These are phyloP conservation scores for Salix suchowensis DNA, from an alignment of 345 rosid genomes.

Conservation along the genomic window DNA sequence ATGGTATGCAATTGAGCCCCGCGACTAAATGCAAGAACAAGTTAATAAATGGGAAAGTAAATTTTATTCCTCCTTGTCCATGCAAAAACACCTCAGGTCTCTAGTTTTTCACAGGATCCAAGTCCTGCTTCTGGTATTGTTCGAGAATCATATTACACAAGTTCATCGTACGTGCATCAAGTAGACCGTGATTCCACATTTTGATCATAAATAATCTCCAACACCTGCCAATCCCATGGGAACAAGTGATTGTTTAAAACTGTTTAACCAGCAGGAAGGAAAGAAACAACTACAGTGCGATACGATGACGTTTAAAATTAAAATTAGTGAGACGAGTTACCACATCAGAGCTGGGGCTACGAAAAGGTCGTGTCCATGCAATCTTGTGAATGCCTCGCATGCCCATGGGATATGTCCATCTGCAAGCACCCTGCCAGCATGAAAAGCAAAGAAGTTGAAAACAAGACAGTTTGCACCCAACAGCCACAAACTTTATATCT, in stretches of 20 bases:
- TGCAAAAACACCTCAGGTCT: not conserved
- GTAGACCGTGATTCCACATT: slow-evolving; percentile 73
- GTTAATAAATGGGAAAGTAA: not conserved
- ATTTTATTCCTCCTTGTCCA: not conserved
- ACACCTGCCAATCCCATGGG: slow-evolving; percentile 44
- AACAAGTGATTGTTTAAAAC: not conserved
- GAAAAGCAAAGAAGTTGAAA: not conserved
- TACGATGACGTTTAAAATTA: not conserved
- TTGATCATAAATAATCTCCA: slow-evolving; percentile 81
- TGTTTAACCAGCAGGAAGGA: not conserved
- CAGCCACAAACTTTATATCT: not conserved
- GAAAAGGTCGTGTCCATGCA: slow-evolving; percentile 69
- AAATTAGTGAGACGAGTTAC: not conserved
- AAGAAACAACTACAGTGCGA: not conserved
- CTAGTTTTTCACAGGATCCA: slow-evolving; percentile 29
- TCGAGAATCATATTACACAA: slow-evolving; percentile 57
- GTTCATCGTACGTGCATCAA: slow-evolving; percentile 63
- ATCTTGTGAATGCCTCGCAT: slow-evolving; percentile 83
- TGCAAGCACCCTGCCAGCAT: slow-evolving; percentile 69
- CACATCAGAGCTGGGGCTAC: slow-evolving; percentile 40
- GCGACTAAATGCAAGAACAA: not conserved
- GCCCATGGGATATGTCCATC: slow-evolving; percentile 99
- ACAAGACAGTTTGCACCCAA: not conserved
- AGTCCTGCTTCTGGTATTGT: slow-evolving; percentile 35
- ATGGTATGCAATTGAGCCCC: not conserved